Conservation (phyloP, 371 early-diverging fungal genomes). For the Cokeromyces recurvatus region DNA sequence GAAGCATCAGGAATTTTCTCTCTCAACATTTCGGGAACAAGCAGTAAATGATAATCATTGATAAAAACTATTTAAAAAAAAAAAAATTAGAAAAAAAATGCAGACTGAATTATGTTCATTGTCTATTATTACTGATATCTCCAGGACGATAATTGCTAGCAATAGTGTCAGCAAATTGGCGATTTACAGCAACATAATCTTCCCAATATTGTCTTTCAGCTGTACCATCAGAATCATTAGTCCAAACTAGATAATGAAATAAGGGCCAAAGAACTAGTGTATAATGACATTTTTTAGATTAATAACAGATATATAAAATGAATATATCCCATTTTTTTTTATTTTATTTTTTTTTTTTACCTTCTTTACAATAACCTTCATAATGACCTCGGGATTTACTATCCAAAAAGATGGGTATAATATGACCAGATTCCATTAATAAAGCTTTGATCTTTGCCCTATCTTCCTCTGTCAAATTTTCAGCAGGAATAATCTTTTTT, state of each 20-base stretch:
- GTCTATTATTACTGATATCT: constrained; percentile 85
- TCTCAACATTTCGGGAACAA: constrained; percentile 88
- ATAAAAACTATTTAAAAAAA: constrained; percentile 74
- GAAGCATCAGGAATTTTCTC: constrained; percentile 71
- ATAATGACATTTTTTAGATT: background rate
- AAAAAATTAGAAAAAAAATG: background rate
- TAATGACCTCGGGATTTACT: constrained; percentile 73
- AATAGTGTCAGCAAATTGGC: constrained; percentile 81
- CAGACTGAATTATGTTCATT: constrained; percentile 30
- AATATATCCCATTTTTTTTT: no score
- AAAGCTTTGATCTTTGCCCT: constrained; percentile 31
- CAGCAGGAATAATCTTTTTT: constrained; percentile 14
- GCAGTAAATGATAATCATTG: constrained; percentile 97
- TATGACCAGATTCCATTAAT: constrained; percentile 48
- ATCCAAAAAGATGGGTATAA: constrained; percentile 78
- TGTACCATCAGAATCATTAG: constrained; percentile 60
- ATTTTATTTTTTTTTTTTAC: constrained; percentile 45
- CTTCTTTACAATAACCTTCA: constrained; percentile 90
- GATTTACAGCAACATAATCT: constrained; percentile 87
- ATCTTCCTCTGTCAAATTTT: constrained; percentile 36
- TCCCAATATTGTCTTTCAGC: constrained; percentile 77
- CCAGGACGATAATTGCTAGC: constrained; percentile 69
- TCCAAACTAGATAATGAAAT: constrained; percentile 93
- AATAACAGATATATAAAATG: no score
- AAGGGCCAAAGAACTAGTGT: constrained; percentile 89